Base-by-base conservation (phyloP, 2,329 filamentous ascomycete genomes). In the Venturia effusa region DNA sequence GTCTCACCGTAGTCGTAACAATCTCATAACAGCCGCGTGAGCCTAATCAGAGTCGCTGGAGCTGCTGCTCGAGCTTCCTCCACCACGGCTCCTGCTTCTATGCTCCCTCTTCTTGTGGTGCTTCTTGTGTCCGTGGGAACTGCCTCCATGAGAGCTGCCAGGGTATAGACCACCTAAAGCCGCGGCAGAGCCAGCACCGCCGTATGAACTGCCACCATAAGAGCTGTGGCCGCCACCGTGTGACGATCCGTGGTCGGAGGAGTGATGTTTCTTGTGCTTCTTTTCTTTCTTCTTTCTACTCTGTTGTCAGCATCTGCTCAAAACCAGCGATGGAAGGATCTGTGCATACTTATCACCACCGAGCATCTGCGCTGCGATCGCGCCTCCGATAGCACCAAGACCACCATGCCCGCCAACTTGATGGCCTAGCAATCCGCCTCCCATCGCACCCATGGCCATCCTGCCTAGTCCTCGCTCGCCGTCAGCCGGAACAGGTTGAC, bases 211-310 rank as follows among this genome's bases (percentile, higher is more conserved):
- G 19, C 55, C 62, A 1, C 54, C 55, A 24, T 61, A 13, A 39
- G 54, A 59, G n/a, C 41, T 27, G n/a, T 62, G 61, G 41, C 32
- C 19, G 17, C 32, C 27, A 19, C 60, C 59, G 63, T 64, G 63
- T 30, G 45, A 57, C 17, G 41, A 39, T 34, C 34, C 32, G 37
- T 64, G 59, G 19, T 37, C 43, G 7, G 57, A 54, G 27, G 32
- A 37, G 43, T 63, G 34, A 30, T 64, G 27, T 41, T 64, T 54
- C 32, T 64, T 54, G 59, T 64, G 59, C 59, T 64, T 62, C 59
- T 64, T 64, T 40, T 64, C 57, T 45, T 62, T 64, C 45, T 64
- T 64, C 41, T 62, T 64, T 32, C 63, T 64, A 40, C 22, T 54
- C 30, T 1, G 30, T 55, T n/a, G 60, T 55, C 32, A 54, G 55